Percentiles rank a stretch among this genome's conserved stretches.
Evolutionary conservation across 139 green algal genomes (phyloP).

Genomic region (Asterochloris sp.): DNA sequence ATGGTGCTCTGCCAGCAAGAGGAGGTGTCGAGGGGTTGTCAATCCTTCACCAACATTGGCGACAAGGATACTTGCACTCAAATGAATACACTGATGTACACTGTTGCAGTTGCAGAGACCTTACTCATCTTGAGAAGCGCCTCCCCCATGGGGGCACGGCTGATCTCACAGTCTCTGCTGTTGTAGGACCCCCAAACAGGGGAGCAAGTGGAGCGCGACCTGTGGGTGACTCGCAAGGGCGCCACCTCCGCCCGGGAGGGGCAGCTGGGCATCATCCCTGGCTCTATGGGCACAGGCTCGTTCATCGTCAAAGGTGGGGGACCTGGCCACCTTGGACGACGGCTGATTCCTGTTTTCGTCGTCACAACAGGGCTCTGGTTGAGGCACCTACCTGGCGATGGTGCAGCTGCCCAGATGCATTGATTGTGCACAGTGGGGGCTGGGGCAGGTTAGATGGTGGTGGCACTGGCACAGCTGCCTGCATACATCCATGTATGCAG

Average conservation of each 20-base stretch:
- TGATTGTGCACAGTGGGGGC: not conserved
- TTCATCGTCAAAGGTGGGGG: constrained; percentile 9
- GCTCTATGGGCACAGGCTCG: constrained; percentile 31
- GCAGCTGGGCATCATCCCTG: constrained; percentile 42
- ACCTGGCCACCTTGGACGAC: not conserved
- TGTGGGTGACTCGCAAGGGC: constrained; percentile 43
- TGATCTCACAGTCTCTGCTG: not conserved
- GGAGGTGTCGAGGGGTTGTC: no score
- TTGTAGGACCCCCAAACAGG: constrained; percentile 30
- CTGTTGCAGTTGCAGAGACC: no score
- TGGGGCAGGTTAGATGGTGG: no score
- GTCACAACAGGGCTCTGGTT: no score
- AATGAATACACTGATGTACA: no score
- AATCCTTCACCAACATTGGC: no score
- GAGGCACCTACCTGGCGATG: not conserved
- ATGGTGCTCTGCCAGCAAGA: no score
- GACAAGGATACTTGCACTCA: no score
- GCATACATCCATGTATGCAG: no score
- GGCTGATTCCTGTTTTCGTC: not conserved
- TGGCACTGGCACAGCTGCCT: no score
- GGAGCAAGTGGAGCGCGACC: constrained; percentile 24
- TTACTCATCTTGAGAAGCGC: no score
- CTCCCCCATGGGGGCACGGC: no score
- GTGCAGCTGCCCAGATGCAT: not conserved
- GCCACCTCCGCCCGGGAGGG: constrained; percentile 31